phyloP scores from a whole-genome alignment of 805 yeast species.

The Ogataea paradorogensis region DNA sequence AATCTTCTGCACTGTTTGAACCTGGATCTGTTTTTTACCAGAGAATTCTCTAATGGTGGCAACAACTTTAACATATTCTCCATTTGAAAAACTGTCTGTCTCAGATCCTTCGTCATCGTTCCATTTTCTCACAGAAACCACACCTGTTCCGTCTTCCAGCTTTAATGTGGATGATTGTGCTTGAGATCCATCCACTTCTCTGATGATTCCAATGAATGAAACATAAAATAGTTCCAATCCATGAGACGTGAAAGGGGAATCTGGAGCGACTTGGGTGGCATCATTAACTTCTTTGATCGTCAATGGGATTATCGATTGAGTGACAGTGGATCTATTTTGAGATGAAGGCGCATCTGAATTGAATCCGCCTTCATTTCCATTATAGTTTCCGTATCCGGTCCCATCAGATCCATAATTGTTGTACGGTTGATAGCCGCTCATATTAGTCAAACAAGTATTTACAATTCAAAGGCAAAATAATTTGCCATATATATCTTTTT shows the following conservation, averaged over 20 bases:
- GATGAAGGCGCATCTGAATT: slow-evolving; percentile 23
- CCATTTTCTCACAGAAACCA: slow-evolving; percentile 66
- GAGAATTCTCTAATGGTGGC: slow-evolving; percentile 59
- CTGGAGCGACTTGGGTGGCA: slow-evolving; percentile 59
- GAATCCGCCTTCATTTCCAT: slow-evolving; percentile 32
- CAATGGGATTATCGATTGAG: slow-evolving; percentile 53
- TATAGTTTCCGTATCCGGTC: slow-evolving; percentile 36
- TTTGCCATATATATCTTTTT: slow-evolving; percentile 3
- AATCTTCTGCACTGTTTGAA: slow-evolving; percentile 55
- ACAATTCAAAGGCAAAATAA: slow-evolving; percentile 9
- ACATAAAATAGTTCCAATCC: slow-evolving; percentile 63
- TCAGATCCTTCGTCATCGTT: slow-evolving; percentile 38
- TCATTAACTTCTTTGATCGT: slow-evolving; percentile 72
- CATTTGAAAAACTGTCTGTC: slow-evolving; percentile 34
- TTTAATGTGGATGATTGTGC: slow-evolving; percentile 55
- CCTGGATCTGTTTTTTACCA: slow-evolving; percentile 61
- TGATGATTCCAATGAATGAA: slow-evolving; percentile 65
- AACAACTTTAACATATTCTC: slow-evolving; percentile 59
- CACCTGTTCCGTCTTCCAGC: slow-evolving; percentile 79
- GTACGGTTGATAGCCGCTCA: slow-evolving; percentile 38
- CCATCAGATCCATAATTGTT: slow-evolving; percentile 34
- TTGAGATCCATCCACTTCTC: slow-evolving; percentile 55
- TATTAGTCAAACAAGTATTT: slow-evolving; percentile 7
- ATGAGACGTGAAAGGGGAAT: slow-evolving; percentile 60
- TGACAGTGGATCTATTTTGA: slow-evolving; percentile 28